Evolutionary conservation across 345 rosid genomes (phyloP).

Genomic region (Excoecaria agallocha): DNA sequence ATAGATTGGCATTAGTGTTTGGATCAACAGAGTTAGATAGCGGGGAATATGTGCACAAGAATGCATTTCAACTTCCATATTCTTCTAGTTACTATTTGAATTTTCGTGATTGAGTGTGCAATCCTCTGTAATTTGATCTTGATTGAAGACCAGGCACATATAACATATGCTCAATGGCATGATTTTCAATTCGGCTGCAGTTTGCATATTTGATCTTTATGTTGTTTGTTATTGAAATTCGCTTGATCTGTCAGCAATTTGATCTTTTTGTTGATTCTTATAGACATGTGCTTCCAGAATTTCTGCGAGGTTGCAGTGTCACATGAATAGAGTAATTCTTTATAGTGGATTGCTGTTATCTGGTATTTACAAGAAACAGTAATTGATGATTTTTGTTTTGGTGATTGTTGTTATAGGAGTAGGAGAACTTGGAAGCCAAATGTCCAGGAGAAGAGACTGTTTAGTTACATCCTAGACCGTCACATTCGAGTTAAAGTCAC

Average conservation of each 20-base stretch:
- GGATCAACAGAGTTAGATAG: too few relatives aligned
- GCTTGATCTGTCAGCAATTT: too few relatives aligned
- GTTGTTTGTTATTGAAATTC: not conserved
- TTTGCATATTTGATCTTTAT: not conserved
- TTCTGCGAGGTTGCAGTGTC: not conserved
- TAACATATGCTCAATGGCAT: not conserved
- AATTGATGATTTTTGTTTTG: conserved; percentile 3
- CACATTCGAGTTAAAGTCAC: conserved; percentile 92
- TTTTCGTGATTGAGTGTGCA: too few relatives aligned
- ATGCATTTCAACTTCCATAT: not conserved
- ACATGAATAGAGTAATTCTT: not conserved
- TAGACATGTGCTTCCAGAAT: not conserved
- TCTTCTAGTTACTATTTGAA: too few relatives aligned
- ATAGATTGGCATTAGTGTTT: too few relatives aligned
- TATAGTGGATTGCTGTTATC: not conserved
- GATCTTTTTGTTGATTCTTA: not conserved
- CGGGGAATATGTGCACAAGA: not conserved
- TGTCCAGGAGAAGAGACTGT: conserved; percentile 84
- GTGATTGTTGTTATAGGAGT: conserved; percentile 40
- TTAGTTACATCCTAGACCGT: conserved; percentile 85
- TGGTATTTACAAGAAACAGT: conserved; percentile 9
- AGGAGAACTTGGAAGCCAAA: conserved; percentile 93
- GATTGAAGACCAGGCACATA: too few relatives aligned
- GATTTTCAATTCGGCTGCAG: not conserved
- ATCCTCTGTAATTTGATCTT: not conserved